Base-by-base conservation (phyloP, 441 rosid genomes). In the Raphanus hybrid region DNA sequence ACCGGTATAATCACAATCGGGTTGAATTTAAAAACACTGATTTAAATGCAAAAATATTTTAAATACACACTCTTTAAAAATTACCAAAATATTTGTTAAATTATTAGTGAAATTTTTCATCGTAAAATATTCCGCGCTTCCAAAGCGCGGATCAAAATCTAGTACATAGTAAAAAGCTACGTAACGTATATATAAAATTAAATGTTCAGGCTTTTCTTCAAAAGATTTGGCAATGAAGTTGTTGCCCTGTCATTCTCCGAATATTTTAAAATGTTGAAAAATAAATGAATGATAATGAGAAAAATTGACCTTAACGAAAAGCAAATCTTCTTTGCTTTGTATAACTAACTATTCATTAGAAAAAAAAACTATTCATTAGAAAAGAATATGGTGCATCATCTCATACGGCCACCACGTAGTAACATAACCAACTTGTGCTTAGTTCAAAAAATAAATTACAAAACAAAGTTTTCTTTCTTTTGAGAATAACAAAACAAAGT, bases 231-330 rank as follows among this genome's bases (percentile, higher is more conserved):
- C 70, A 61, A 50, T 29, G 45, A 73, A 78, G 82, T 73, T 73
- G 82, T 78, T 78, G 67, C 55, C 61, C 3, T 41, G 41, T 78
- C 75, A 61, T 43, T 69, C 61, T 78, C 78, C 2, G 6, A 55
- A 73, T n/a, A 20, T 11, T 67, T 68, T 62, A 54, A 55, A 72
- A 73, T 72, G 71, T 73, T 52, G 66, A 32, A 73, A 67, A 68
- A 7, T 29, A 27, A 68, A 78, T 27, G 32, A 62, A 62, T 73
- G n/a, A 78, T 73, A 27, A 73, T 78, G 58, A 68, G 43, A 12
- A 62, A 41, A 73, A 67, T 78, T 78, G 82, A 78, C 82, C 70
- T 62, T 73, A 73, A 78, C 74, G 54, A 68, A 67, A 72, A 67
- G 37, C 81, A 72, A 67, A 78, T 52, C 39, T 73, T 2, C 60